Evolutionary conservation across 192 early-diverging fungal genomes (phyloP).

Genomic region (Nowakowskiella sp.): DNA sequence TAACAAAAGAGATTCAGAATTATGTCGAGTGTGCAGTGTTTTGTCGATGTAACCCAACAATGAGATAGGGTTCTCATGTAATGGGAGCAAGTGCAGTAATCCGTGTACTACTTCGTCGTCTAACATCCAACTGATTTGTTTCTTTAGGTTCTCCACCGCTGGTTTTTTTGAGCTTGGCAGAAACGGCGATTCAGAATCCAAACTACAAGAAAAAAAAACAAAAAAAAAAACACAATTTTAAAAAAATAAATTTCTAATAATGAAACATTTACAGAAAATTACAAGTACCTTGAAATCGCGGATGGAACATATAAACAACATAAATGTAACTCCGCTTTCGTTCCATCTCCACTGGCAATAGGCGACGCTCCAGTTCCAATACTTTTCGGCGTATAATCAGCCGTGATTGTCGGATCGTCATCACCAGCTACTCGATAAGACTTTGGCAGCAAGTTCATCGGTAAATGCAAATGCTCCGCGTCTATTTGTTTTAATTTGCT

Average conservation of each 20-base stretch:
- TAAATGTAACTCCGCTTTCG: slow-evolving; percentile 56
- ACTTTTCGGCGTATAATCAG: slow-evolving; percentile 51
- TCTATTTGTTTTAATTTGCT: slow-evolving; percentile 32
- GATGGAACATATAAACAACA: slow-evolving; percentile 55
- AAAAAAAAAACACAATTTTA: slow-evolving; percentile 8
- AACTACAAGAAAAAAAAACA: slow-evolving; percentile 6
- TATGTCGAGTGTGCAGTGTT: slow-evolving; percentile 20
- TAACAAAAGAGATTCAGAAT: slow-evolving; percentile 31
- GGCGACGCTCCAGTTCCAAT: slow-evolving; percentile 57
- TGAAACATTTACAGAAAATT: no score
- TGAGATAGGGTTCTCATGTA: slow-evolving; percentile 35
- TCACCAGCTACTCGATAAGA: slow-evolving; percentile 38
- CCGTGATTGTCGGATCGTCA: not conserved
- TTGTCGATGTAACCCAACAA: slow-evolving; percentile 17
- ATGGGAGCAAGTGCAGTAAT: slow-evolving; percentile 48
- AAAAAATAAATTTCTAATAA: no score
- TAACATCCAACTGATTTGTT: slow-evolving; percentile 51
- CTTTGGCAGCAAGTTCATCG: slow-evolving; percentile 50
- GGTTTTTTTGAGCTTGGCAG: slow-evolving; percentile 22
- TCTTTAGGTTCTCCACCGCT: slow-evolving; percentile 25
- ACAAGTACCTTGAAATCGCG: no score
- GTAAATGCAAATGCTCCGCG: slow-evolving; percentile 37
- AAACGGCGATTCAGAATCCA: not conserved
- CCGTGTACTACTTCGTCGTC: slow-evolving; percentile 71
- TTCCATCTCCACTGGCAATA: slow-evolving; percentile 60